Evolutionary conservation across 164 flowering plant species (phyloP).

Genomic region (Amborella trichopoda): DNA sequence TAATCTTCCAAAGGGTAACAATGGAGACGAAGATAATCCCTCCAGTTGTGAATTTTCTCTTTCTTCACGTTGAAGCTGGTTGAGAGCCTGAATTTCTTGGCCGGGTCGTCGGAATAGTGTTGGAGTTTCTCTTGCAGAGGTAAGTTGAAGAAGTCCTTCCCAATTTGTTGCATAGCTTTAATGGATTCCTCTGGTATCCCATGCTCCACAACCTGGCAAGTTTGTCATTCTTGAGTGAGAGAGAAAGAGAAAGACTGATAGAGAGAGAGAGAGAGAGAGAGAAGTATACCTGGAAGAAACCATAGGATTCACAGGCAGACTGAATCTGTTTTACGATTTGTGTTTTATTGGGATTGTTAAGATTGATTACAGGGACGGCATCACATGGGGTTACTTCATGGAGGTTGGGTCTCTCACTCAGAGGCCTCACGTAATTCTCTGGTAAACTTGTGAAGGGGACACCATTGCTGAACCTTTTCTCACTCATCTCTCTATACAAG

Average conservation of each 20-base stretch:
- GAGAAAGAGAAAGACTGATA: not conserved
- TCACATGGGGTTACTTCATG: slow-evolving; percentile 36
- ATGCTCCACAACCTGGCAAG: slow-evolving; percentile 16
- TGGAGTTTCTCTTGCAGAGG: slow-evolving; percentile 31
- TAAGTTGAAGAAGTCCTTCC: slow-evolving; percentile 21
- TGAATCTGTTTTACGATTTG: not conserved
- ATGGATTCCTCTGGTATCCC: slow-evolving; percentile 11
- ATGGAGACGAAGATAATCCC: slow-evolving; percentile 27
- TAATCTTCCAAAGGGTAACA: slow-evolving; percentile 17
- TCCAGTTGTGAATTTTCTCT: slow-evolving; percentile 26
- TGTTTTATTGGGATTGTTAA: not conserved
- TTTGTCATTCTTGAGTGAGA: not conserved
- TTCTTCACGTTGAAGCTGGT: slow-evolving; percentile 18
- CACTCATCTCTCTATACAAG: too few species aligned
- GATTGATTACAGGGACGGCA: slow-evolving; percentile 25
- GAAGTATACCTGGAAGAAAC: slow-evolving; percentile 12
- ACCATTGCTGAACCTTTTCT: too few species aligned
- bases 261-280: not conserved
- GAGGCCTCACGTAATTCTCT: slow-evolving; percentile 15
- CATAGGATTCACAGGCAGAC: slow-evolving; percentile 2
- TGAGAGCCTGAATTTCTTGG: slow-evolving; percentile 14
- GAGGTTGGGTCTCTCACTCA: slow-evolving; percentile 54
- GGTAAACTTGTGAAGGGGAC: slow-evolving; percentile 3
- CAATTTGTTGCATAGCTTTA: slow-evolving; percentile 15
- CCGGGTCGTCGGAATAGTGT: slow-evolving; percentile 17